Conservation (phyloP, 345 rosid genomes). For the Melaleuca alternifolia region DNA sequence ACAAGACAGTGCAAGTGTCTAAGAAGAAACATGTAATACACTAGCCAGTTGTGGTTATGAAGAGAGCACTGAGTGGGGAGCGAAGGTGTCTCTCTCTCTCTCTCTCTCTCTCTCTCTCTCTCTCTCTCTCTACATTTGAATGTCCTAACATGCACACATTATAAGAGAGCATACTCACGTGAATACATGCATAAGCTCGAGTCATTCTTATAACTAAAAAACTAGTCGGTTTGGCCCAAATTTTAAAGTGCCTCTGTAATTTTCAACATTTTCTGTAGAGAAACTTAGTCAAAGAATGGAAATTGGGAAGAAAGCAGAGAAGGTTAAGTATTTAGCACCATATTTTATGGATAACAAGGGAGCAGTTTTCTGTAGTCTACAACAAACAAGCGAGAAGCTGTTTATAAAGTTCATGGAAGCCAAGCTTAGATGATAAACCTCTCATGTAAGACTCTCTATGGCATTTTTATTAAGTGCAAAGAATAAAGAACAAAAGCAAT, state of each 20-base stretch:
- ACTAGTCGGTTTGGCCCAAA: no score
- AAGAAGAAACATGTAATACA: conserved; percentile 9
- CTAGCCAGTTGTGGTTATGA: conserved; percentile 19
- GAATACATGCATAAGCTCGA: not conserved
- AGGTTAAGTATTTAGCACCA: not conserved
- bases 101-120: not conserved
- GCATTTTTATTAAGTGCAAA: not conserved
- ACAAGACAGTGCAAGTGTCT: not conserved
- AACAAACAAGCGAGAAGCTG: not conserved
- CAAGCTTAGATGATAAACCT: not conserved
- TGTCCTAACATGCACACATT: no score
- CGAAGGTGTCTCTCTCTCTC: conserved; percentile 6
- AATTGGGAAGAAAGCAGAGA: not conserved
- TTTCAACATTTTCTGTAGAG: not conserved
- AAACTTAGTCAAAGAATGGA: not conserved
- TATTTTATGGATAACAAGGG: not conserved
- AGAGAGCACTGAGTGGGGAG: conserved; percentile 17
- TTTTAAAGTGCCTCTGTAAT: no score
- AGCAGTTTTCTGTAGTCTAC: not conserved
- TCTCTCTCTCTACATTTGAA: not conserved
- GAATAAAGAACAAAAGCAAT: not conserved
- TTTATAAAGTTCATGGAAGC: not conserved
- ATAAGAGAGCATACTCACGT: not conserved
- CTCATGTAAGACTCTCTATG: not conserved
- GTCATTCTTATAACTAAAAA: not conserved